Evolutionary conservation across 495 filamentous ascomycete genomes (phyloP).

Genomic region (Aspergillus diversus): DNA sequence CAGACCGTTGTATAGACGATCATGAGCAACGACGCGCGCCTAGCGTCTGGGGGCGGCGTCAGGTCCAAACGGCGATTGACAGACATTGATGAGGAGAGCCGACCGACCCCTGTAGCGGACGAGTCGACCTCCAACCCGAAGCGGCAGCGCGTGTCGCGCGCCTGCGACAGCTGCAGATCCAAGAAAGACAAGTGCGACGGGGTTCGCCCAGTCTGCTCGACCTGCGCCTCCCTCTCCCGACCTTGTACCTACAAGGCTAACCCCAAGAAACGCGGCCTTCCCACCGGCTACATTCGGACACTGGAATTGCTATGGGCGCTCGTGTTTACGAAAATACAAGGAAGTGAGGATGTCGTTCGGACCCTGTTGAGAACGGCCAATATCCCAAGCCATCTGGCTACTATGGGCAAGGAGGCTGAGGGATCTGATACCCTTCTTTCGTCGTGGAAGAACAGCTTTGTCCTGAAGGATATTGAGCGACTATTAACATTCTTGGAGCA

Average conservation of each 20-base stretch:
- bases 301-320: conserved; percentile 48
- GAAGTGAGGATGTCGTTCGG: conserved; percentile 50
- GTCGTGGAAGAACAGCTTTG: conserved; percentile 58
- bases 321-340: conserved; percentile 45
- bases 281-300: conserved; percentile 48
- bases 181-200: conserved; percentile 72
- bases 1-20: conserved; percentile 44
- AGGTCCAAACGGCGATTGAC: conserved; percentile 43
- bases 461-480: conserved; percentile 55
- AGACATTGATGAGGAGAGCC: conserved; percentile 38
- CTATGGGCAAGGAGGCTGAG: conserved; percentile 50
- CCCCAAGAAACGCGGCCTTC: conserved; percentile 67
- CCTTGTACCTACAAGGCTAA: conserved; percentile 68
- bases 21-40: conserved; percentile 50
- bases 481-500: conserved; percentile 52
- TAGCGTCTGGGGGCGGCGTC: conserved; percentile 34
- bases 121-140: conserved; percentile 39
- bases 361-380: conserved; percentile 44
- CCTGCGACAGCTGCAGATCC: conserved; percentile 69
- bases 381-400: conserved; percentile 44
- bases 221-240: conserved; percentile 62
- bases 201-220: conserved; percentile 61
- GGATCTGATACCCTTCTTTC: conserved; percentile 51
- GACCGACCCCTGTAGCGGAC: conserved; percentile 30
- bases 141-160: conserved; percentile 60